Evolutionary conservation across 2,329 filamentous ascomycete species (phyloP).

Genomic region (Cladophialophora bantiana): DNA sequence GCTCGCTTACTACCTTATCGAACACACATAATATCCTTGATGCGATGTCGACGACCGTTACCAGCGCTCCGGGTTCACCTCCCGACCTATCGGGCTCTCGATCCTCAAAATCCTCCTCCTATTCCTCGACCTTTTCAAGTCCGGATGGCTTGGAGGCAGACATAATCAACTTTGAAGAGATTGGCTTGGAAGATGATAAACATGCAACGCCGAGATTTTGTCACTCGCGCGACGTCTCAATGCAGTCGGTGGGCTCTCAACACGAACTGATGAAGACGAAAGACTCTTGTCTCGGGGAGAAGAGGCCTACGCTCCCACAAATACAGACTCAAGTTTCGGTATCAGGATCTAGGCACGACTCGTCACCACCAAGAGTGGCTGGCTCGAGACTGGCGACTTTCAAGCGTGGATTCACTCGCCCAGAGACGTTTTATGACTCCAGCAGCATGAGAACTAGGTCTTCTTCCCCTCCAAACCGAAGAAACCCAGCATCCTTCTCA

Average conservation of each 20-base stretch:
- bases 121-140: slow-evolving; percentile 79
- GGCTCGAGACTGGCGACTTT: slow-evolving; percentile 20
- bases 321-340: slow-evolving; percentile 28
- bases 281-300: slow-evolving; percentile 20
- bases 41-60: slow-evolving; percentile 51
- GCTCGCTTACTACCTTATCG: slow-evolving; percentile 30
- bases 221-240: slow-evolving; percentile 33
- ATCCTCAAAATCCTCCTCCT: slow-evolving; percentile 89
- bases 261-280: slow-evolving; percentile 39
- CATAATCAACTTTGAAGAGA: slow-evolving; percentile 88
- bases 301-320: slow-evolving; percentile 27
- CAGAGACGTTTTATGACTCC: slow-evolving; percentile 26
- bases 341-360: slow-evolving; percentile 21
- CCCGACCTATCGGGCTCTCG: slow-evolving; percentile 84
- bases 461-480: slow-evolving; percentile 33
- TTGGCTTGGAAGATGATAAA: slow-evolving; percentile 78
- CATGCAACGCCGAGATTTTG: slow-evolving; percentile 42
- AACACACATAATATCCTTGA: slow-evolving; percentile 41
- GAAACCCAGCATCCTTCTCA: slow-evolving; percentile 24
- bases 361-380: slow-evolving; percentile 12
- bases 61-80: slow-evolving; percentile 68
- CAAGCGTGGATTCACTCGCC: slow-evolving; percentile 33
- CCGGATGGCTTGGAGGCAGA: slow-evolving; percentile 65
- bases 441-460: slow-evolving; percentile 32
- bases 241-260: slow-evolving; percentile 41